These are phyloP conservation scores for Ceratocystiopsis brevicomis DNA, from an alignment of 2,329 filamentous ascomycete genomes.

Conservation along the genomic window DNA sequence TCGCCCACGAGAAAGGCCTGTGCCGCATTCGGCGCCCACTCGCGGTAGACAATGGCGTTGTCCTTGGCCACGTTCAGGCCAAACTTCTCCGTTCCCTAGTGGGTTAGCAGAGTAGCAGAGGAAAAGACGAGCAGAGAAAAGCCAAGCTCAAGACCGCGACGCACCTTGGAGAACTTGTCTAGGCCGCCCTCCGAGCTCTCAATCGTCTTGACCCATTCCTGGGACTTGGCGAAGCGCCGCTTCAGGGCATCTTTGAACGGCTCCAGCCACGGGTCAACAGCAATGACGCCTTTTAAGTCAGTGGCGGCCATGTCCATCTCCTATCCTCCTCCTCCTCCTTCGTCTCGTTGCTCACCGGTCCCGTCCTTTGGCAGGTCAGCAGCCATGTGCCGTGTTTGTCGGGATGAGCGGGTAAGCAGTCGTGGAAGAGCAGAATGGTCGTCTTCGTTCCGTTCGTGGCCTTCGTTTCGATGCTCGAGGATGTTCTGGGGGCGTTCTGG, in stretches of 20 bases:
- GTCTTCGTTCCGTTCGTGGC: too few species aligned
- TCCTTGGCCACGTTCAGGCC: slow-evolving; percentile 68
- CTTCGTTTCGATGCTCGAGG: too few species aligned
- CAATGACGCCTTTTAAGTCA: slow-evolving; percentile 47
- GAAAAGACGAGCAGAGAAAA: too few species aligned
- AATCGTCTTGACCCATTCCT: slow-evolving; percentile 74
- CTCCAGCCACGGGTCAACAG: slow-evolving; percentile 75
- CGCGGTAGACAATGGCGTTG: slow-evolving; percentile 75
- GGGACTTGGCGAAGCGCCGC: slow-evolving; percentile 57
- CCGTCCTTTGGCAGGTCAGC: too few species aligned
- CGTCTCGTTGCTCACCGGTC: too few species aligned
- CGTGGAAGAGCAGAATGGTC: too few species aligned
- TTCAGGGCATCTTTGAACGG: slow-evolving; percentile 67
- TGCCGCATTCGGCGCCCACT: slow-evolving; percentile 87
- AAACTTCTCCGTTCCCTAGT: slow-evolving; percentile 65
- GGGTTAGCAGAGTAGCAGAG: too few species aligned
- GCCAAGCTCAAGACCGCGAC: slow-evolving; percentile 11
- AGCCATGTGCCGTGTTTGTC: too few species aligned
- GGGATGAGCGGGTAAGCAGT: too few species aligned
- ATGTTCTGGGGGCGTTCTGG: too few species aligned
- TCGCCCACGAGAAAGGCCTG: slow-evolving; percentile 80
- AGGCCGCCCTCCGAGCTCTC: slow-evolving; percentile 71
- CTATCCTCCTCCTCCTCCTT: too few species aligned
- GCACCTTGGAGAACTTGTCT: slow-evolving; percentile 73
- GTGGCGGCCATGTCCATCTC: too few species aligned